These are phyloP conservation scores for Dianthus caryophyllus DNA, from an alignment of 148 eudicot genomes.

Conservation along the genomic window DNA sequence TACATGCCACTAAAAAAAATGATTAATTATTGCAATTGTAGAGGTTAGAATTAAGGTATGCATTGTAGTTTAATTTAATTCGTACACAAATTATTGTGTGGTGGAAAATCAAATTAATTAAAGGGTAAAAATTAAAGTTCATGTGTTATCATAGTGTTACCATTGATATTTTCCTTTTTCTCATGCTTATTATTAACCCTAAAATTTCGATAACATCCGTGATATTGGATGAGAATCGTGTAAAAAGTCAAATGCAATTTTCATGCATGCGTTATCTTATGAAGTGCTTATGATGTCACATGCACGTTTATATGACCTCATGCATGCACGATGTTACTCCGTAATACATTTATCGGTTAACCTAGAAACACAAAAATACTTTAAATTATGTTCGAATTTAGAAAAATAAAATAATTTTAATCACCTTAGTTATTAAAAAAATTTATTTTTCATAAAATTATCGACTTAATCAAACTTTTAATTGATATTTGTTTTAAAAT, in stretches of 20 bases:
- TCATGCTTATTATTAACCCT: neutral
- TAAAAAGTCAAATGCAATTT: neutral
- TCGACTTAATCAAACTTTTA: too few species aligned
- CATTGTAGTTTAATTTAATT: too few species aligned
- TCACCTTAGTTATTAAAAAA: neutral
- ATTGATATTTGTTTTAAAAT: too few species aligned
- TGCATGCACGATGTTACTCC: neutral
- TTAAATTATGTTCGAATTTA: too few species aligned
- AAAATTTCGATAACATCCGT: constrained; percentile 3
- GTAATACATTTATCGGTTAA: neutral
- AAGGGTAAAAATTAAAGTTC: too few species aligned
- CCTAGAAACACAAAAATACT: neutral
- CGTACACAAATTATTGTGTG: too few species aligned
- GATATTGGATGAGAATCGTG: neutral
- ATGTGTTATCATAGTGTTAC: too few species aligned
- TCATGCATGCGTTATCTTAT: neutral
- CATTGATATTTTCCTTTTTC: neutral
- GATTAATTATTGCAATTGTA: too few species aligned
- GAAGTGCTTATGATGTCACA: neutral
- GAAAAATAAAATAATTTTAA: neutral
- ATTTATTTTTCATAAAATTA: neutral
- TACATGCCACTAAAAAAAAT: too few species aligned
- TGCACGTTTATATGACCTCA: neutral
- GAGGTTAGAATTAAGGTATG: too few species aligned
- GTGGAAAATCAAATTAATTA: too few species aligned